Evolutionary conservation across 805 yeast species (phyloP).

Genomic region (Yarrowia sp.): DNA sequence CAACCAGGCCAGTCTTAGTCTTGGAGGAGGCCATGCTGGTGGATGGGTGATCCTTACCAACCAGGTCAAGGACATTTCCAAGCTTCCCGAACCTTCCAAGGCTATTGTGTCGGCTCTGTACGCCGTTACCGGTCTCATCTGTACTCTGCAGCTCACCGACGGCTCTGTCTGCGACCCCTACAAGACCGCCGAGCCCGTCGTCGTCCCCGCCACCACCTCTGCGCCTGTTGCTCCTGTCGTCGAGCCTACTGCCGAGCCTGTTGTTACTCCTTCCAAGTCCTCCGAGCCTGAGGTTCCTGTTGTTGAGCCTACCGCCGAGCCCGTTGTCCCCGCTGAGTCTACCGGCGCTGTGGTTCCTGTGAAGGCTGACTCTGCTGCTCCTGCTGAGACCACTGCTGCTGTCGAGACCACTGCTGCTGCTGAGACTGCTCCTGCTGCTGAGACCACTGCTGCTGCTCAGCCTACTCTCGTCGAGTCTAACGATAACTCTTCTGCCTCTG

Average conservation of each 20-base stretch:
- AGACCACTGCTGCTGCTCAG: neutral
- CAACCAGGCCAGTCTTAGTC: neutral
- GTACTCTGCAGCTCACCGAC: neutral
- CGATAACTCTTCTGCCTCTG: too few species aligned
- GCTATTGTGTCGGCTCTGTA: neutral
- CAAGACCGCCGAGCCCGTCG: neutral
- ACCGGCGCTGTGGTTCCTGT: neutral
- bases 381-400: neutral
- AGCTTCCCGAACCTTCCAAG: neutral
- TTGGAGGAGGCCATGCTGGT: neutral
- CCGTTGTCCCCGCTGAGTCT: too few species aligned
- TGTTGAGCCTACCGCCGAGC: too few species aligned
- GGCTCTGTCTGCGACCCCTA: conserved; percentile 12
- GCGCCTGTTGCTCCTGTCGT: neutral
- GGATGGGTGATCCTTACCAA: neutral
- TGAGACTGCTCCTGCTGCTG: neutral
- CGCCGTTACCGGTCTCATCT: neutral
- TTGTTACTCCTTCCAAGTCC: too few species aligned
- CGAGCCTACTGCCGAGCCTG: neutral
- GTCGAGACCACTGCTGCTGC: neutral
- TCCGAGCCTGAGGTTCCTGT: too few species aligned
- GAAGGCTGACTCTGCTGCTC: neutral
- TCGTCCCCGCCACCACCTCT: neutral
- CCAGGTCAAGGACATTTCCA: neutral
- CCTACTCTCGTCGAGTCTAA: too few species aligned